These are phyloP conservation scores for Penicillium sp. DNA, from an alignment of 2,329 filamentous ascomycete genomes.

Conservation along the genomic window DNA sequence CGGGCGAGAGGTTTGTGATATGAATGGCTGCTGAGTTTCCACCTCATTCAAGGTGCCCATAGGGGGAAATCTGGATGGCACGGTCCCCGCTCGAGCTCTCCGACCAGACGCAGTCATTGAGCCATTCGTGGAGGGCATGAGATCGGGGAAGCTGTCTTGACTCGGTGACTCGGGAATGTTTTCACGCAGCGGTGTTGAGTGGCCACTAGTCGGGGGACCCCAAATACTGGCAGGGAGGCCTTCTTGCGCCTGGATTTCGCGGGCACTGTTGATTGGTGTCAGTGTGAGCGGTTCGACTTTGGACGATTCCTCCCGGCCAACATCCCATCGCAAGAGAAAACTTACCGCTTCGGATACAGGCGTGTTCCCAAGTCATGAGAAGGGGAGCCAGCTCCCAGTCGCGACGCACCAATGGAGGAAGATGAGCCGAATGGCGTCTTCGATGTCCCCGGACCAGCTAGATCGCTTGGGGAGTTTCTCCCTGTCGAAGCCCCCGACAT, in stretches of 20 bases:
- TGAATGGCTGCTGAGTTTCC: conserved; percentile 52
- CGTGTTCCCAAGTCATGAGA: conserved; percentile 81
- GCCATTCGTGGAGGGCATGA: conserved; percentile 64
- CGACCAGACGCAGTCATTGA: conserved; percentile 61
- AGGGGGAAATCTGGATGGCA: conserved; percentile 90
- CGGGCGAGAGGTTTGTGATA: conserved; percentile 73
- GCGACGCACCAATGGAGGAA: conserved; percentile 49
- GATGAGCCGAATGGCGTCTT: conserved; percentile 68
- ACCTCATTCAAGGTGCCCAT: conserved; percentile 57
- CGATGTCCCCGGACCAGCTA: conserved; percentile 55
- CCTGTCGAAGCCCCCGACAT: conserved; percentile 74
- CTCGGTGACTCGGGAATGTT: conserved; percentile 96
- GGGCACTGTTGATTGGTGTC: conserved; percentile 54
- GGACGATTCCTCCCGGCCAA: neutral
- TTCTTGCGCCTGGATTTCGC: conserved; percentile 96
- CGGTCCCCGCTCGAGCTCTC: conserved; percentile 82
- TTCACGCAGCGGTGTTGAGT: conserved; percentile 91
- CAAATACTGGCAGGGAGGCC: conserved; percentile 73
- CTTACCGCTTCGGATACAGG: conserved; percentile 88
- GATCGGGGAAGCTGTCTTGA: conserved; percentile 86
- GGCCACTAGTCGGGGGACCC: conserved; percentile 93
- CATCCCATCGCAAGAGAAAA: conserved; percentile 14
- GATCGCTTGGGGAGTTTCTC: conserved; percentile 74
- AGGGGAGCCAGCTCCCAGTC: conserved; percentile 90
- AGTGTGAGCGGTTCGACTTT: neutral